phyloP scores from a whole-genome alignment of 2,329 filamentous ascomycete species.

The Monilinia fructicola region DNA sequence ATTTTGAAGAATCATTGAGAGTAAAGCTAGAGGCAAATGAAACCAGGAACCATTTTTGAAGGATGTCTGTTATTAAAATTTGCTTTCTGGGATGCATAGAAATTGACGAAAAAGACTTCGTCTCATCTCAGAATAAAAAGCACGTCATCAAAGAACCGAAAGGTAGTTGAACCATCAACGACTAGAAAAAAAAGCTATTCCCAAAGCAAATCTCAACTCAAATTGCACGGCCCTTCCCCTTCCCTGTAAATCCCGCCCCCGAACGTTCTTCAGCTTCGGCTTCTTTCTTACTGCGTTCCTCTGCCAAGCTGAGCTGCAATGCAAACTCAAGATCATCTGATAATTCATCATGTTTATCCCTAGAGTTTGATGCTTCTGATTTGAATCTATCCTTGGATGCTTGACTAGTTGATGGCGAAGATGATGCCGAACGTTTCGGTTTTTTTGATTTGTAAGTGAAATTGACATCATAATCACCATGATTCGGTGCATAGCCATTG shows the following conservation, averaged over 20 bases:
- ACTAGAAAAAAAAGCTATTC: not conserved
- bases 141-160: not conserved
- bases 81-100: not conserved
- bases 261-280: constrained; percentile 10
- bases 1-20: too few species aligned
- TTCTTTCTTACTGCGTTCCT: constrained; percentile 45
- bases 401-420: constrained; percentile 43
- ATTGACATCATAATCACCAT: constrained; percentile 52
- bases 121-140: not conserved
- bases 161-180: not conserved
- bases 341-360: constrained; percentile 26
- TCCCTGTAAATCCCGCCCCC: constrained; percentile 1
- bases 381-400: constrained; percentile 28
- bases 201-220: not conserved
- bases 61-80: not conserved
- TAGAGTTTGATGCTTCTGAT: not conserved
- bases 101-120: not conserved
- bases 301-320: constrained; percentile 58
- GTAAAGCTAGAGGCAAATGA: too few species aligned
- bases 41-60: too few species aligned
- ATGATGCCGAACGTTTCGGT: constrained; percentile 44
- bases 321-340: constrained; percentile 60
- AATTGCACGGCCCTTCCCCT: constrained; percentile 19
- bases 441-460: constrained; percentile 51
- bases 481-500: constrained; percentile 47